Conservation (phyloP, 1,139 yeast species). For the Pichia inconspicua region DNA sequence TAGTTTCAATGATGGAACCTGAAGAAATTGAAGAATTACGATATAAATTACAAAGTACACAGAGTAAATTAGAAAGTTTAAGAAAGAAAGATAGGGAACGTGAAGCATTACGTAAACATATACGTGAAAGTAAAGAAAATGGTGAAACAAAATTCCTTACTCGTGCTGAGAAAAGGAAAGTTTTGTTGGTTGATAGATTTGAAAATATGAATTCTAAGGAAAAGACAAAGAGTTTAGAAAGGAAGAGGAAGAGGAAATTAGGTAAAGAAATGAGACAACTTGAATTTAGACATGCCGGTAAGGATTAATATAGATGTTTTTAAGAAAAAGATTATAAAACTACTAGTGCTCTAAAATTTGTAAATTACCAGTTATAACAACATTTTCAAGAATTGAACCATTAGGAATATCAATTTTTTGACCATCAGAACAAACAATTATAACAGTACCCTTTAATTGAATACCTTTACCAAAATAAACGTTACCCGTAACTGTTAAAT, state of each 20-base stretch:
- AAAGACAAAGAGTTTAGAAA: conserved; percentile 81
- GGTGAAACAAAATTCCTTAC: conserved; percentile 54
- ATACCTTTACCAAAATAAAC: conserved; percentile 87
- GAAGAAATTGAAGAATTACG: conserved; percentile 49
- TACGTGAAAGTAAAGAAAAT: conserved; percentile 29
- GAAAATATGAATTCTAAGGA: conserved; percentile 77
- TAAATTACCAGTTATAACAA: conserved; percentile 93
- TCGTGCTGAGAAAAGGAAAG: conserved; percentile 72
- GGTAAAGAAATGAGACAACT: conserved; percentile 84
- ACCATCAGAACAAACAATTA: conserved; percentile 95
- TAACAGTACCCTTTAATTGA: conserved; percentile 91
- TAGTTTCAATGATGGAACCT: conserved; percentile 35
- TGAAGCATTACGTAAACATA: conserved; percentile 49
- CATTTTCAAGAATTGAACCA: conserved; percentile 89
- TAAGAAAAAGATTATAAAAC: background rate
- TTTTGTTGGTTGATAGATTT: conserved; percentile 82
- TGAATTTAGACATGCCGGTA: conserved; percentile 37
- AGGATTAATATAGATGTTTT: too few relatives aligned
- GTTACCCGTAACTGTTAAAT: conserved; percentile 94
- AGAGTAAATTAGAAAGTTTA: conserved; percentile 70
- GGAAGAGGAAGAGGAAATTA: conserved; percentile 87
- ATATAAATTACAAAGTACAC: conserved; percentile 49
- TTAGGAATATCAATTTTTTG: conserved; percentile 95
- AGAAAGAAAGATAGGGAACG: conserved; percentile 70
- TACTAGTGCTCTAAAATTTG: conserved; percentile 82